A percentile compares a stretch with the other conserved stretches of the same genome.
Conservation (phyloP, 495 filamentous ascomycete genomes). For the Rhizodiscina lignyota region DNA sequence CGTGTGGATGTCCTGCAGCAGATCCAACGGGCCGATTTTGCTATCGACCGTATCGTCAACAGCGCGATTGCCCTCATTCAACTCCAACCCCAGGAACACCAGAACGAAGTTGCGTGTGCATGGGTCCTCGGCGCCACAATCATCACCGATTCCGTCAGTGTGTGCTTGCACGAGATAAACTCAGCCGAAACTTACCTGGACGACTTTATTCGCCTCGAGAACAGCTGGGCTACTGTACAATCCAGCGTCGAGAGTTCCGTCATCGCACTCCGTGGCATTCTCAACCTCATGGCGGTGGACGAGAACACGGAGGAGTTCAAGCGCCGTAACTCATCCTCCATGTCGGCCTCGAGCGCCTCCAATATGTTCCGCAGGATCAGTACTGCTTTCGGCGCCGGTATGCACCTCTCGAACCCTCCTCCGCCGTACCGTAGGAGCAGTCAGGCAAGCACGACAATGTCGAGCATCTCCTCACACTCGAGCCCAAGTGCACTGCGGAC, state of each 20-base stretch:
- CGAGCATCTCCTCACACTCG: too few species aligned
- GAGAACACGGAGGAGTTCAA: too few species aligned
- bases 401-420: too few species aligned
- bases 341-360: too few species aligned
- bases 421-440: too few species aligned
- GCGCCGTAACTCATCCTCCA: too few species aligned
- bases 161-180: constrained; percentile 16
- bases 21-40: constrained; percentile 17
- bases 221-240: constrained; percentile 15
- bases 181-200: constrained; percentile 16
- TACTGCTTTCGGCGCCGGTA: too few species aligned
- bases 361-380: too few species aligned
- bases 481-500: too few species aligned
- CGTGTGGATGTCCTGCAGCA: constrained; percentile 21
- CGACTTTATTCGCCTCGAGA: constrained; percentile 21
- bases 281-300: constrained; percentile 22
- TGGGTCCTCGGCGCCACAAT: constrained; percentile 21
- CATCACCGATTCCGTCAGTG: constrained; percentile 18
- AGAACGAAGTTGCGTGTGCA: constrained; percentile 16
- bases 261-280: constrained; percentile 18
- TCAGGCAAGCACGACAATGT: too few species aligned
- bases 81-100: constrained; percentile 12
- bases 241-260: constrained; percentile 16
- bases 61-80: constrained; percentile 18
- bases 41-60: constrained; percentile 21